These are phyloP conservation scores for Microdochium bolleyi DNA, from an alignment of 2,329 filamentous ascomycete genomes.

Conservation along the genomic window DNA sequence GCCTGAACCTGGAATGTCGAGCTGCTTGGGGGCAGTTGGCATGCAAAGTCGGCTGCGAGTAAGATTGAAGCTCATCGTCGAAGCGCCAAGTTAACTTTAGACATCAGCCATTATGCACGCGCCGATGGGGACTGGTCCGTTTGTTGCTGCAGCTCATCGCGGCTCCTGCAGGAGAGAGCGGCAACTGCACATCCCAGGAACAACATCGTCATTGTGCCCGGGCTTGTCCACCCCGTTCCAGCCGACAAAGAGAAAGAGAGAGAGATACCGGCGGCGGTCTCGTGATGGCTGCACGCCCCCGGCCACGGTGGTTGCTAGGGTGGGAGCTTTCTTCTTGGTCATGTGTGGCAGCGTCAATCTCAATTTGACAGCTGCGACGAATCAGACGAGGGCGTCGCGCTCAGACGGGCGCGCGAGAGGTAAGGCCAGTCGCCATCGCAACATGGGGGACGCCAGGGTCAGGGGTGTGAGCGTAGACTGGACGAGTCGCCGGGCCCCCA, in stretches of 20 bases:
- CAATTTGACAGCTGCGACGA: neutral
- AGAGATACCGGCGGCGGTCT: neutral
- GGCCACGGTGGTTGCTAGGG: neutral
- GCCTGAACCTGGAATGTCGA: neutral
- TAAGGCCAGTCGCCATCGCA: neutral
- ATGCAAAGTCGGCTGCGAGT: neutral
- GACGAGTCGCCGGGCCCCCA: neutral
- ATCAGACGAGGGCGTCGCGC: neutral
- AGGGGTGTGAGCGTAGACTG: neutral
- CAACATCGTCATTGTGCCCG: neutral
- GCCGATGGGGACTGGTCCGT: neutral
- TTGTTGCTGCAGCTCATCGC: neutral
- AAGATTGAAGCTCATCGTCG: neutral
- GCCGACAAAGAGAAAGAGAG: neutral
- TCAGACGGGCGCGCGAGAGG: too few species aligned
- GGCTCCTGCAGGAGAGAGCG: neutral
- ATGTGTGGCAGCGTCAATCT: conserved; percentile 1
- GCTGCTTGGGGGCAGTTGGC: neutral
- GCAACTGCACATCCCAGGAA: neutral
- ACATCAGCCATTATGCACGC: neutral
- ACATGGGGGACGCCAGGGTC: neutral
- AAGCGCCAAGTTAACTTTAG: neutral
- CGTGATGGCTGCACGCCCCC: neutral
- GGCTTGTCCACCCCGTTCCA: too few species aligned
- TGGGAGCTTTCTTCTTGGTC: neutral